Evolutionary conservation across 1,139 yeast species (phyloP), one percentile per base, ranked within the genome.

Genomic region (Geotrichum carabidarum): DNA sequence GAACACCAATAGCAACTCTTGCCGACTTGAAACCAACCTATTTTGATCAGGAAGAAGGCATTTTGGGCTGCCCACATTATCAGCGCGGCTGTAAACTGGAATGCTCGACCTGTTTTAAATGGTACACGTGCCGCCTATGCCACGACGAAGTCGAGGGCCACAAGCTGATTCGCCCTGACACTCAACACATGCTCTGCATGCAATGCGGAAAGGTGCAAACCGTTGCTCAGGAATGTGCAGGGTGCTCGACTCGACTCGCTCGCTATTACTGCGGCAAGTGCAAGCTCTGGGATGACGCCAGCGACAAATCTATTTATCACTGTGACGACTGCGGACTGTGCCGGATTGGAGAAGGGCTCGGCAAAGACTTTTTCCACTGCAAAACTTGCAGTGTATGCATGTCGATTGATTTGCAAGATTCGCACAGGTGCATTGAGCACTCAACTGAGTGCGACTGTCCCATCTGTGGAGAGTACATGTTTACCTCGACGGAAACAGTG

Each of bases 251-350:
- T 48, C 80, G 79, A 54, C 75, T 90, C 67, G 90, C 96, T 17
- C 75, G 79, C 55, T 90, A 91, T 67, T 88, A 81, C 67, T 91
- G 98, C 69, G 74, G 73, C 12, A 80, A 76, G 51, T 91, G 98
- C 72, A 83, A 83, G 58, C 76, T 91, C 38, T 91, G 86, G 75
- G 86, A 89, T 65, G 71, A 69, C 57, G 96, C 89, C 65, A 79
- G 83, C 14, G 74, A 77, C 45, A 89, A 89, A 65, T 85, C 85
- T 59, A 90, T 91, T 31, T 91, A 90, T 67, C 98, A 91, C 67
- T 91, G 98, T 68, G 87, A 83, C 61, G 86, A 84, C 62, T 91
- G 98, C 74, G 96, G 96, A 0, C 88, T 91, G 53, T 91, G 98
- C 67, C 79, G 97, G 12, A 76, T 91, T 22, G 98, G 98, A 1